These are phyloP conservation scores for Aspergillus kassunensis DNA, from an alignment of 495 filamentous ascomycete species.

Conservation along the genomic window DNA sequence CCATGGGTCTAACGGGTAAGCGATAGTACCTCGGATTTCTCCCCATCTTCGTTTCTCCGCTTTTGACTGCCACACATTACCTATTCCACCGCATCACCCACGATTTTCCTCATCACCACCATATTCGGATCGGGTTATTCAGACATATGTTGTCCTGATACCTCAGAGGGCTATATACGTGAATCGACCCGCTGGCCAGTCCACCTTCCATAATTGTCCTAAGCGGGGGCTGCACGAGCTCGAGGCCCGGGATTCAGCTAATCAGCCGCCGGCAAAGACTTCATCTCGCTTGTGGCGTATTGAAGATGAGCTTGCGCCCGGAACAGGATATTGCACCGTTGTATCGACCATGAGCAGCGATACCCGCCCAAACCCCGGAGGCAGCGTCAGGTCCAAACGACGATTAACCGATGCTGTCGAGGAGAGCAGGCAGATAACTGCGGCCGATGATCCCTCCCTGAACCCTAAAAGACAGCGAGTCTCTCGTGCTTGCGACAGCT, in stretches of 20 bases:
- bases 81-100: conserved; percentile 1
- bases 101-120: conserved; percentile 5
- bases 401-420: conserved; percentile 30
- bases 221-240: conserved; percentile 2
- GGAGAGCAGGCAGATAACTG: conserved; percentile 22
- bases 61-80: conserved; percentile 9
- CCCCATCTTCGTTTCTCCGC: conserved; percentile 26
- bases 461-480: conserved; percentile 48
- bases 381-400: conserved; percentile 32
- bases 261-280: conserved; percentile 32
- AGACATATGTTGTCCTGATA: not conserved
- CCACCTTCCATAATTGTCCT: not conserved
- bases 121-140: not conserved
- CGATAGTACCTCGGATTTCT: conserved; percentile 11
- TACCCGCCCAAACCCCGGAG: conserved; percentile 34
- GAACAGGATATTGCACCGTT: conserved; percentile 32
- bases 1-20: conserved; percentile 24
- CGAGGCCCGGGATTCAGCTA: conserved; percentile 4
- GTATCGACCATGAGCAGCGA: conserved; percentile 43
- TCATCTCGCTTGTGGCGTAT: conserved; percentile 24
- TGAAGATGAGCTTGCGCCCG: conserved; percentile 34
- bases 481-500: conserved; percentile 65
- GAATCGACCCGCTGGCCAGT: not conserved
- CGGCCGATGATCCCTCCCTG: conserved; percentile 25
- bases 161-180: not conserved